Evolutionary conservation across 371 early-diverging fungal genomes (phyloP).

Genomic region (Rhizopus delemar): DNA sequence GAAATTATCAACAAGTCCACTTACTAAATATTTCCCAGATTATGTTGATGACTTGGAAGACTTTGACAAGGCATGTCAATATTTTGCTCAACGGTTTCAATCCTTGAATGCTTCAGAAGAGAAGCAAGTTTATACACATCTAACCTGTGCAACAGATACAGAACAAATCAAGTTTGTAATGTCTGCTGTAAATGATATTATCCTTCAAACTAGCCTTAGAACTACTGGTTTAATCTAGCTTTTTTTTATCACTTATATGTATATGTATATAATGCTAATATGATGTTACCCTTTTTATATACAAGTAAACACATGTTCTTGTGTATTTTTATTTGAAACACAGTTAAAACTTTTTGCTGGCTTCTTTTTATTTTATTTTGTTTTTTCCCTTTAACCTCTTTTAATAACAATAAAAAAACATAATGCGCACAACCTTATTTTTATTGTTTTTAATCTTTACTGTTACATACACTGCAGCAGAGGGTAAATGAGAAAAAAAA

Average conservation of each 20-base stretch:
- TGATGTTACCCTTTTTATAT: background rate
- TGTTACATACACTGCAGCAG: conserved; percentile 12
- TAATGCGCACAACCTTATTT: conserved; percentile 15
- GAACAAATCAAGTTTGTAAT: conserved; percentile 69
- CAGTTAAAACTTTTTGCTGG: background rate
- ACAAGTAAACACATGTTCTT: conserved; percentile 9
- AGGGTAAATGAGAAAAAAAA: conserved; percentile 7
- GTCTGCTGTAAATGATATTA: conserved; percentile 69
- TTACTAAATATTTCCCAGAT: conserved; percentile 84
- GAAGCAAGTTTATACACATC: conserved; percentile 82
- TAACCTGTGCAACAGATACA: conserved; percentile 95
- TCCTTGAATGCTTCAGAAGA: conserved; percentile 66
- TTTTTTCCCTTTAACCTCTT: background rate
- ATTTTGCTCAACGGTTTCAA: conserved; percentile 65
- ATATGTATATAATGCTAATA: too few relatives aligned
- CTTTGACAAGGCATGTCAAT: conserved; percentile 33
- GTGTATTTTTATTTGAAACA: conserved; percentile 4
- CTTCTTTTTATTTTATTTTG: conserved; percentile 8
- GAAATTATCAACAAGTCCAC: conserved; percentile 80
- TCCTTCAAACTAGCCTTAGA: conserved; percentile 56
- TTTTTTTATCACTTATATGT: background rate
- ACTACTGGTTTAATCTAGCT: conserved; percentile 46
- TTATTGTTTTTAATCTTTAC: conserved; percentile 8
- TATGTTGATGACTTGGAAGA: conserved; percentile 45
- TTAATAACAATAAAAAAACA: background rate